Evolutionary conservation across 2,329 filamentous ascomycete species (phyloP), one percentile per base, ranked within the genome.

Genomic region (Albifimbria verrucaria): DNA sequence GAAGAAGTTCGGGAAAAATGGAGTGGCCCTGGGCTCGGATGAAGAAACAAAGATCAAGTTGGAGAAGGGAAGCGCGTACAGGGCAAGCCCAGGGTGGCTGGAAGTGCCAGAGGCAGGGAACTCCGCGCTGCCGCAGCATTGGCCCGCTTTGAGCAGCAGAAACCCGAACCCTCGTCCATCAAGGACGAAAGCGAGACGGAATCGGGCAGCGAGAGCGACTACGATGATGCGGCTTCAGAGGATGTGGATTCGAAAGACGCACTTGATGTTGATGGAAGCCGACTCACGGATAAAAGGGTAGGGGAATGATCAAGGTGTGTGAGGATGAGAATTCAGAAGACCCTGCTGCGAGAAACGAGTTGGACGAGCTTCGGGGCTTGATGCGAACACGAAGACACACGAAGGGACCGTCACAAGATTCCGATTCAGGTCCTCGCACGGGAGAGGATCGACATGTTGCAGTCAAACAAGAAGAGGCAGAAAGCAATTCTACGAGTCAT

Each of bases 1-100:
- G 59, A 90, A 82, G 69, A 92, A 90, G 68, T 93, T 94, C 68
- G 90, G 90, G 4, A 78, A 76, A 24, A 85, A 87, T 43, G 90
- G 90, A 1, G 74, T 84, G 24, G 73, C 82, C 0, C 73, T 94
- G 1, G 90, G 90, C 0, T 86, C 84, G 3, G 88, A 92, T 56
- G 85, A 87, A 25, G 77, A 77, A 32, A 70, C 78, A 32, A 87
- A 90, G 63, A 74, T 80, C 20, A 82, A 83, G 64, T 71, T 92
- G 15, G 89, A 92, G 66, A 80, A 80, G 86, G 86, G 1, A 87
- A 82, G 62, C 78, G 77, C 53, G 75, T 80, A 1, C 77, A 80
- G 23, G 82, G 78, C 10, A 89, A 88, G 55, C 90, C 90, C 1
- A 79, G 87, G 46, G 88, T 93, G 11, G 90, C 90, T 3, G 80